Conservation (phyloP, 345 rosid genomes). For the Murraya koenigii region DNA sequence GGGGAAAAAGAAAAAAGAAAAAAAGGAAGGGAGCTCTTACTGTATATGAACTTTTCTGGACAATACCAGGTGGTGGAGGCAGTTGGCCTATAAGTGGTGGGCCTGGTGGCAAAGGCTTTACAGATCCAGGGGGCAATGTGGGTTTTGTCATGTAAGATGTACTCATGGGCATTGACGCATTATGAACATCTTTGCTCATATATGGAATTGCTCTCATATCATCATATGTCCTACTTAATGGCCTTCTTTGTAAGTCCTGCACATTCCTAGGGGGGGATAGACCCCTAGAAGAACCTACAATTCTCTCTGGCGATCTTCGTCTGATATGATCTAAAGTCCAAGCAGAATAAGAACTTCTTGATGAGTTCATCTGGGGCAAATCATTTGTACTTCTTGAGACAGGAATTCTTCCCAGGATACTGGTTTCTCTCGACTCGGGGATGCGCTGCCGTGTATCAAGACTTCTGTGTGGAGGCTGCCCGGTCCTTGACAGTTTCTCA, state of each 20-base stretch:
- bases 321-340: slow-evolving; percentile 71
- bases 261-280: slow-evolving; percentile 53
- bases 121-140: slow-evolving; percentile 44
- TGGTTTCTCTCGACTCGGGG: slow-evolving; percentile 47
- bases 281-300: slow-evolving; percentile 53
- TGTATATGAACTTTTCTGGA: slow-evolving; percentile 47
- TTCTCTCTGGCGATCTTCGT: slow-evolving; percentile 68
- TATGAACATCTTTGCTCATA: slow-evolving; percentile 52
- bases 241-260: slow-evolving; percentile 50
- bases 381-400: slow-evolving; percentile 49
- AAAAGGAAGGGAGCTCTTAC: slow-evolving; percentile 41
- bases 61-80: slow-evolving; percentile 44
- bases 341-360: slow-evolving; percentile 55
- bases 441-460: slow-evolving; percentile 36
- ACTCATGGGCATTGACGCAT: slow-evolving; percentile 48
- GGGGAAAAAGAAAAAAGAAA: slow-evolving; percentile 4
- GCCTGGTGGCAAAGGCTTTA: slow-evolving; percentile 47
- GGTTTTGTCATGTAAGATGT: slow-evolving; percentile 52
- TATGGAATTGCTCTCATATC: slow-evolving; percentile 57
- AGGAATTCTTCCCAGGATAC: slow-evolving; percentile 42
- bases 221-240: slow-evolving; percentile 48
- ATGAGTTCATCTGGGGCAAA: slow-evolving; percentile 43
- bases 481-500: slow-evolving; percentile 61
- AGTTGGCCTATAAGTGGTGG: slow-evolving; percentile 41
- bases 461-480: slow-evolving; percentile 36